Conservation (phyloP, 2,329 filamentous ascomycete genomes). For the Neoscytalidium dimidiatum region DNA sequence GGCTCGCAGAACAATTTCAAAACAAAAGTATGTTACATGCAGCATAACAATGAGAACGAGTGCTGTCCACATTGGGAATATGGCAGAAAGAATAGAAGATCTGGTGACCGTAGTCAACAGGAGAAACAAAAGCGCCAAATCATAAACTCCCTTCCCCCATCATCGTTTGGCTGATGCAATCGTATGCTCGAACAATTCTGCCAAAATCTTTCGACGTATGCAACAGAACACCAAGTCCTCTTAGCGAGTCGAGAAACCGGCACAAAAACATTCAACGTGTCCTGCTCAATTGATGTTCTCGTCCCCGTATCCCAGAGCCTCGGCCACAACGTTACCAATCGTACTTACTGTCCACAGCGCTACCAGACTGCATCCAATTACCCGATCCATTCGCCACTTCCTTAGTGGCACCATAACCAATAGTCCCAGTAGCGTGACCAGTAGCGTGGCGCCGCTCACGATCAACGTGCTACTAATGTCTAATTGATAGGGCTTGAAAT, state of each 20-base stretch:
- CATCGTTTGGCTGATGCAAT: background rate
- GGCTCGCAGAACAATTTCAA: too few species aligned
- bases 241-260: background rate
- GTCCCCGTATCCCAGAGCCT: constrained; percentile 49
- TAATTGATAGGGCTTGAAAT: constrained; percentile 78
- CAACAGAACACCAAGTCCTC: background rate
- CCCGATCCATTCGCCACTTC: constrained; percentile 77
- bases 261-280: background rate
- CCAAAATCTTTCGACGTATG: background rate
- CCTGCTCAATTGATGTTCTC: background rate
- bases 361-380: constrained; percentile 76
- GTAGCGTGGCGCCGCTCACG: constrained; percentile 79
- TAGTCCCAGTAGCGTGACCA: constrained; percentile 76
- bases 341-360: constrained; percentile 80
- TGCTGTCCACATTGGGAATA: too few species aligned
- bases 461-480: constrained; percentile 82
- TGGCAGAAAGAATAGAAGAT: background rate
- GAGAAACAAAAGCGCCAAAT: background rate
- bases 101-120: background rate
- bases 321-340: constrained; percentile 76
- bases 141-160: background rate
- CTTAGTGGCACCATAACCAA: constrained; percentile 82
- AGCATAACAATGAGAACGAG: background rate
- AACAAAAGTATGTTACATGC: too few species aligned
- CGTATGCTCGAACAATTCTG: background rate